Evolutionary conservation across 495 filamentous ascomycete species (phyloP).

Genomic region (Penicillium riverlandense): DNA sequence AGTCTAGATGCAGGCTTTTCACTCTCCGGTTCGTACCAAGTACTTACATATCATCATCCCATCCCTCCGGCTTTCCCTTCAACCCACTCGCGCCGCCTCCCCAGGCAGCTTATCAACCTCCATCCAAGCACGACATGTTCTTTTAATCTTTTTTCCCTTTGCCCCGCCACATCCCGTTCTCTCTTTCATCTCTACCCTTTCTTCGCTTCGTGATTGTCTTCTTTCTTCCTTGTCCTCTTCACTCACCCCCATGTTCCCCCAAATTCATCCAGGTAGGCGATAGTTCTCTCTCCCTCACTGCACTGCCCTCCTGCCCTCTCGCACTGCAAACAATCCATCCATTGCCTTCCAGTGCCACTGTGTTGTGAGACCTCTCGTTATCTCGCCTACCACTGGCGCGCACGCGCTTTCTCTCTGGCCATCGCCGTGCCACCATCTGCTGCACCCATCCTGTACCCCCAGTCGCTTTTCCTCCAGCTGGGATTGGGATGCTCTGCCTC

Average conservation of each 20-base stretch:
- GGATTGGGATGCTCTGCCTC: constrained; percentile 3
- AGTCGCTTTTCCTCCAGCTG: not conserved
- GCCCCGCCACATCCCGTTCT: too few species aligned
- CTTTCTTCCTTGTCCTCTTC: constrained; percentile 11
- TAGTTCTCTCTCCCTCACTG: not conserved
- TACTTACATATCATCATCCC: too few species aligned
- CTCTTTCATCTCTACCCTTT: too few species aligned
- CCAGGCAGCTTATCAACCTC: too few species aligned
- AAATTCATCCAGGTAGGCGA: too few species aligned
- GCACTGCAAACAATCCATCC: constrained; percentile 7
- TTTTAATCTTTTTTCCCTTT: not conserved
- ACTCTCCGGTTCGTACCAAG: too few species aligned
- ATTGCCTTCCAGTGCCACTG: constrained; percentile 7
- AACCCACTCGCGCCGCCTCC: not conserved
- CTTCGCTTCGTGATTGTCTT: not conserved
- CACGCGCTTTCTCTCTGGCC: too few species aligned
- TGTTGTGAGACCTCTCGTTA: constrained; percentile 16
- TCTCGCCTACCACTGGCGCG: constrained; percentile 9
- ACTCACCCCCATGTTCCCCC: not conserved
- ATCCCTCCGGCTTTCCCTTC: not conserved
- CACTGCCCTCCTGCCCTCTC: constrained; percentile 2
- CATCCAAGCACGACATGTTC: not conserved
- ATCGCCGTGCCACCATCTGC: constrained; percentile 12
- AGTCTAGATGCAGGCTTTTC: too few species aligned
- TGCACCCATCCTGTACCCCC: constrained; percentile 11